Percentiles rank a stretch among this genome's conserved stretches.
These are phyloP conservation scores for Talaromyces amestolkiae DNA, from an alignment of 2,329 filamentous ascomycete genomes.

Conservation along the genomic window DNA sequence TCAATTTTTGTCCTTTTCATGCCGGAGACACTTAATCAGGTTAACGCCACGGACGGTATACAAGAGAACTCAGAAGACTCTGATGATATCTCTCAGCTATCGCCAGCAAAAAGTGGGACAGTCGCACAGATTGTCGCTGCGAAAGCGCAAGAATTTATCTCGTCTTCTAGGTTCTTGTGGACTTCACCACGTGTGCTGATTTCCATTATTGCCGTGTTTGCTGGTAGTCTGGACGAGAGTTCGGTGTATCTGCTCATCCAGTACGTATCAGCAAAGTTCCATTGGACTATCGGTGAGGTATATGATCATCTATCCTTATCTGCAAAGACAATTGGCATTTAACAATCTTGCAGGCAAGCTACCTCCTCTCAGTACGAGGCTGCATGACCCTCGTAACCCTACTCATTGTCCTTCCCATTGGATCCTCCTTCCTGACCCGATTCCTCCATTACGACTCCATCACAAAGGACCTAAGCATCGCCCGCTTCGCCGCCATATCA, in stretches of 20 bases:
- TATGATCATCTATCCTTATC: neutral
- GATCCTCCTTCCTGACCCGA: constrained; percentile 22
- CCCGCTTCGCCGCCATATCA: constrained; percentile 24
- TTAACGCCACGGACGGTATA: constrained; percentile 18
- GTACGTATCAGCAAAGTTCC: constrained; percentile 31
- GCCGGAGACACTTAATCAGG: constrained; percentile 18
- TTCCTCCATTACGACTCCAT: constrained; percentile 24
- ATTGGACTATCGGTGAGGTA: constrained; percentile 31
- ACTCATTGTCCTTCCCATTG: constrained; percentile 26
- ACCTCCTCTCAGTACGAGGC: constrained; percentile 30
- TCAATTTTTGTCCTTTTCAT: neutral
- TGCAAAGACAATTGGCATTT: constrained; percentile 11
- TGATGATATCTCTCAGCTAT: neutral
- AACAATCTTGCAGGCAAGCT: constrained; percentile 26
- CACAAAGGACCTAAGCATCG: constrained; percentile 25
- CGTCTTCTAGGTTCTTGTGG: constrained; percentile 29
- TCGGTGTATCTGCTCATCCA: constrained; percentile 29
- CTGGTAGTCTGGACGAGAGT: constrained; percentile 25
- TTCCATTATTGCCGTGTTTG: constrained; percentile 26
- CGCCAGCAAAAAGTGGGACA: neutral
- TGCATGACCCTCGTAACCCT: constrained; percentile 24
- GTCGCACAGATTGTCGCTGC: constrained; percentile 11
- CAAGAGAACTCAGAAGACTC: neutral
- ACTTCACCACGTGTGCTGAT: constrained; percentile 23
- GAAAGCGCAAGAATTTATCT: constrained; percentile 23